Evolutionary conservation across 345 rosid genomes (phyloP).

Genomic region (Geranium brycei): DNA sequence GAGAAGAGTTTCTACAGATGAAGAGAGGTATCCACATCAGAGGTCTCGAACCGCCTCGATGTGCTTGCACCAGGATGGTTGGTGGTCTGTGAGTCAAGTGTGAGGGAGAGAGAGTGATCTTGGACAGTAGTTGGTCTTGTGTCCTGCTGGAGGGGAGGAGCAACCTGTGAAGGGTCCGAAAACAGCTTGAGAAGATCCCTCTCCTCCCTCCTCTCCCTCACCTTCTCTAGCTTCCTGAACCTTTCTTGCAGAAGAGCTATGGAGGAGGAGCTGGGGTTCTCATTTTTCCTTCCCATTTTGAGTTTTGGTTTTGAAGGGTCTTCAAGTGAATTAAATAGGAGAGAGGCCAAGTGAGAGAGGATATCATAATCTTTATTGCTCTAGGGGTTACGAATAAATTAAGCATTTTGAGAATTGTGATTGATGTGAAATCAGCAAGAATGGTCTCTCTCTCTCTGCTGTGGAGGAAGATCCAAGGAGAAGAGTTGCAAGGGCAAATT

Average conservation of each 20-base stretch:
- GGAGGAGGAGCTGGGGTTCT: slow-evolving; percentile 35
- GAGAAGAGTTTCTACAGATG: slow-evolving; percentile 29
- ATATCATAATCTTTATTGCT: neutral
- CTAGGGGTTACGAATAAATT: neutral
- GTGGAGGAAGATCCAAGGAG: slow-evolving; percentile 15
- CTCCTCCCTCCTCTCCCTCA: slow-evolving; percentile 44
- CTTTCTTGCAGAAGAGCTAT: slow-evolving; percentile 63
- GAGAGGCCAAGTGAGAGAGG: neutral
- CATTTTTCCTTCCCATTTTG: slow-evolving; percentile 31
- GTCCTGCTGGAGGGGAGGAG: neutral
- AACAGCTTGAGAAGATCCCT: slow-evolving; percentile 35
- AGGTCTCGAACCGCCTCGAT: slow-evolving; percentile 21
- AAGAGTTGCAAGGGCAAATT: slow-evolving; percentile 5
- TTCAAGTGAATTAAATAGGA: slow-evolving; percentile 9
- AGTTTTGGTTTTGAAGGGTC: neutral
- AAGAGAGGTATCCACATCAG: slow-evolving; percentile 66
- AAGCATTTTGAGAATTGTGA: neutral
- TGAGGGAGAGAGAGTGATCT: slow-evolving; percentile 32
- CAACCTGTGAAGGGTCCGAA: slow-evolving; percentile 7
- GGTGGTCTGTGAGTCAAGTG: slow-evolving; percentile 20
- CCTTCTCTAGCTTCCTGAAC: slow-evolving; percentile 46
- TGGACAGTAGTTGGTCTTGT: slow-evolving; percentile 10
- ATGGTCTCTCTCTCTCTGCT: slow-evolving; percentile 11
- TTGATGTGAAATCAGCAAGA: slow-evolving; percentile 24
- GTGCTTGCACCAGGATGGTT: slow-evolving; percentile 17